Conservation (phyloP, 1,284 basidiomycete species). For the Leccinum holopus region DNA sequence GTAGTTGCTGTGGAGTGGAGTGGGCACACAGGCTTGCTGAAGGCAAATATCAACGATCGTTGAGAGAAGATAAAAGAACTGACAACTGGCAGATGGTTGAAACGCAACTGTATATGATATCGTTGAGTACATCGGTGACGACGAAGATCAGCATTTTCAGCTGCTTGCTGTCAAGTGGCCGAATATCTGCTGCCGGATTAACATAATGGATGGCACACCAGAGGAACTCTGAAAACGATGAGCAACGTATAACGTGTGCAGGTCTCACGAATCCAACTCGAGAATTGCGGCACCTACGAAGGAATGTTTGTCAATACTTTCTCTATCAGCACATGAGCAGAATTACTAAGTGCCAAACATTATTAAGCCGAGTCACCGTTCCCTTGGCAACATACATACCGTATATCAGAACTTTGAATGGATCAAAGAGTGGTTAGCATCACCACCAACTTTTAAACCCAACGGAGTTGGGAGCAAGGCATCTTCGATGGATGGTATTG, state of each 20-base stretch:
- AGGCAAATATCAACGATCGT: too few species aligned
- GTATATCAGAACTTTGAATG: too few species aligned
- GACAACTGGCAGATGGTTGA: conserved; percentile 15
- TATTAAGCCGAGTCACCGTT: conserved; percentile 6
- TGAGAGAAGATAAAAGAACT: conserved; percentile 14
- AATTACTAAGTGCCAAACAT: conserved; percentile 14
- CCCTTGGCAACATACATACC: conserved; percentile 1
- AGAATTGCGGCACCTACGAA: not conserved
- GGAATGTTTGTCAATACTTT: not conserved
- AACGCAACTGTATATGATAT: conserved; percentile 13
- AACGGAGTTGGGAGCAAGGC: conserved; percentile 24
- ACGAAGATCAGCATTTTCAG: not conserved
- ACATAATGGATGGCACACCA: not conserved
- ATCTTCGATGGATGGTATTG: conserved; percentile 2
- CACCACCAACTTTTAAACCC: conserved; percentile 18
- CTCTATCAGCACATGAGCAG: not conserved
- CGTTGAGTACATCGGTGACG: conserved; percentile 1
- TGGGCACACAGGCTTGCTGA: too few species aligned
- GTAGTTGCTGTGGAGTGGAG: too few species aligned
- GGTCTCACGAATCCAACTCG: not conserved
- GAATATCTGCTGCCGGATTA: not conserved
- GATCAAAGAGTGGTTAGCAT: not conserved
- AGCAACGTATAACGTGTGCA: not conserved
- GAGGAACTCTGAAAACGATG: not conserved
- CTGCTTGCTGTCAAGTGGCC: not conserved